phyloP scores from a whole-genome alignment of 1,139 yeast genomes.

The Suhomyces panamericanus region DNA sequence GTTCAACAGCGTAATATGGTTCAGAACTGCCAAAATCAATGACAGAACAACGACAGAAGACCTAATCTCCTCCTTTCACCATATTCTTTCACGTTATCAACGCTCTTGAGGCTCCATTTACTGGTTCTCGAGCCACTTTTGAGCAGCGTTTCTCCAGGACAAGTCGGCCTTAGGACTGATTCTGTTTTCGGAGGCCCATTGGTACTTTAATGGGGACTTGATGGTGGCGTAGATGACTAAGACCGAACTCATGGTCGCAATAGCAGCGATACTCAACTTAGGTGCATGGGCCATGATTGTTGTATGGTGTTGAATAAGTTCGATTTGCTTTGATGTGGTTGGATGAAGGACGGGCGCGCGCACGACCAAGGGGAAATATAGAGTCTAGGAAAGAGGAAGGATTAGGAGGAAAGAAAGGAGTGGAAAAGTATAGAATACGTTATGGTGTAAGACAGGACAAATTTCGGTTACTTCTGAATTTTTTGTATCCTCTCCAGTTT shows the following conservation, averaged over 20 bases:
- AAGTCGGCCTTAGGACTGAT: conserved; percentile 52
- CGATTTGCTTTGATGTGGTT: conserved; percentile 27
- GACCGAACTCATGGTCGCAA: conserved; percentile 49
- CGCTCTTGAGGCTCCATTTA: conserved; percentile 2
- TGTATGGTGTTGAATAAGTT: conserved; percentile 5
- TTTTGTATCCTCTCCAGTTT: too few species aligned
- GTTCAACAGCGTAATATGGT: too few species aligned
- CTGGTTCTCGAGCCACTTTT: conserved; percentile 46
- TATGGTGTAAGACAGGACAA: too few species aligned
- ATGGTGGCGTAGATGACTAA: conserved; percentile 37
- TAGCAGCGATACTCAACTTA: conserved; percentile 42
- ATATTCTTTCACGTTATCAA: too few species aligned
- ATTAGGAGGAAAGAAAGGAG: too few species aligned
- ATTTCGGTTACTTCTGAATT: too few species aligned
- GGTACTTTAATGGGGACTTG: conserved; percentile 49
- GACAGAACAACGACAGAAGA: not conserved
- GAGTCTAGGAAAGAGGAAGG: too few species aligned
- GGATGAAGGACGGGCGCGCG: conserved; percentile 19
- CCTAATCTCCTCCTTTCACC: not conserved
- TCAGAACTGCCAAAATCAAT: too few species aligned
- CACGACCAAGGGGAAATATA: conserved; percentile 16
- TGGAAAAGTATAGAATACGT: too few species aligned
- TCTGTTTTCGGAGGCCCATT: conserved; percentile 45
- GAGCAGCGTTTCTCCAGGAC: conserved; percentile 54
- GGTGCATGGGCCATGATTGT: conserved; percentile 43